These are phyloP conservation scores for Fusarium humuli DNA, from an alignment of 2,329 filamentous ascomycete genomes.

Conservation along the genomic window DNA sequence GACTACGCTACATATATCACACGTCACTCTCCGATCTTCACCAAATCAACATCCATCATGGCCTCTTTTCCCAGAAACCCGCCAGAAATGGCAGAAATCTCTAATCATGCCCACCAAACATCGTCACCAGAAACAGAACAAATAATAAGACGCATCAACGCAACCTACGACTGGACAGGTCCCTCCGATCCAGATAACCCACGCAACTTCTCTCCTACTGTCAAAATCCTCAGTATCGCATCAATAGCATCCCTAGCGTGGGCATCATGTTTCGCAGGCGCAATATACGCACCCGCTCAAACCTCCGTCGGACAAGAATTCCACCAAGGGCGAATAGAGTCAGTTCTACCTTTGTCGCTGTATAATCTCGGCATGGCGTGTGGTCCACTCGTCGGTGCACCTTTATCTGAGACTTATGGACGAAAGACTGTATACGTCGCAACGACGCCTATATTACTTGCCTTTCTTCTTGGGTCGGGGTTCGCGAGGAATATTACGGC, in stretches of 20 bases:
- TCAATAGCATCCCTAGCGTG: slow-evolving; percentile 15
- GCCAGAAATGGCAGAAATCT: not conserved
- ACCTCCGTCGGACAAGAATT: slow-evolving; percentile 11
- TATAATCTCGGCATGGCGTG: slow-evolving; percentile 39
- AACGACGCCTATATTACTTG: slow-evolving; percentile 26
- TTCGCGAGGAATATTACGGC: not conserved
- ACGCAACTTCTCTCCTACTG: slow-evolving; percentile 15
- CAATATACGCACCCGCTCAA: slow-evolving; percentile 28
- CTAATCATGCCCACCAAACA: rapidly evolving
- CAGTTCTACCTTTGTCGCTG: slow-evolving; percentile 12
- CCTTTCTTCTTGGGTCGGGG: not conserved
- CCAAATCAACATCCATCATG: not conserved
- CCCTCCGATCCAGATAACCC: slow-evolving; percentile 27
- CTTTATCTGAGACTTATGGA: slow-evolving; percentile 29
- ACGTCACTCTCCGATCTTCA: not conserved
- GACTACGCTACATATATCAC: not conserved
- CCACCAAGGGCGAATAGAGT: not conserved
- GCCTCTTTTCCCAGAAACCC: not conserved
- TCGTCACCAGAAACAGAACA: not conserved
- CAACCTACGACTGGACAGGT: slow-evolving; percentile 30
- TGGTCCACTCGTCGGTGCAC: slow-evolving; percentile 22
- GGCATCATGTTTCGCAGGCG: slow-evolving; percentile 15
- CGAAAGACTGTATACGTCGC: slow-evolving; percentile 29
- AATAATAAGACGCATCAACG: slow-evolving; percentile 32
- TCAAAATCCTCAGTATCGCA: slow-evolving; percentile 17